Evolutionary conservation across 371 early-diverging fungal genomes (phyloP).

Genomic region (Rhizopus sp.): DNA sequence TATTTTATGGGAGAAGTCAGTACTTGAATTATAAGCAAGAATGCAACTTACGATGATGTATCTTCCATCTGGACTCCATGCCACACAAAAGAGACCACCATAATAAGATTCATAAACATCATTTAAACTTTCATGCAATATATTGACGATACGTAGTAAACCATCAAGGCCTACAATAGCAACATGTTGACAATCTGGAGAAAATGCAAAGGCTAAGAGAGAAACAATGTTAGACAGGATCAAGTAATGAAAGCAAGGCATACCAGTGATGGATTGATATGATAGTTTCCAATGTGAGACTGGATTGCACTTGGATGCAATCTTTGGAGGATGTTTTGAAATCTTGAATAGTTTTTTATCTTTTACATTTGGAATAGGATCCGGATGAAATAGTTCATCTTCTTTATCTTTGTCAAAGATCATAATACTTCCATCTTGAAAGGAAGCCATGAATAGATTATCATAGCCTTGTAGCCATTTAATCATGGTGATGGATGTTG

Average conservation of each 20-base stretch:
- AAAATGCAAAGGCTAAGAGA: slow-evolving; percentile 72
- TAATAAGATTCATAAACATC: slow-evolving; percentile 84
- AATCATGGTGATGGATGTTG: slow-evolving; percentile 74
- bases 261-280: slow-evolving; percentile 67
- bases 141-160: slow-evolving; percentile 72
- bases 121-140: slow-evolving; percentile 61
- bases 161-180: slow-evolving; percentile 83
- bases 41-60: slow-evolving; percentile 76
- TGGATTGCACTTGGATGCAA: slow-evolving; percentile 70
- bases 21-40: too few relatives aligned
- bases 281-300: slow-evolving; percentile 72
- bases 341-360: slow-evolving; percentile 48
- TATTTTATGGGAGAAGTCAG: slow-evolving; percentile 4
- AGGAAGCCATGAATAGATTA: slow-evolving; percentile 81
- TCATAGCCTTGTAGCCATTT: slow-evolving; percentile 93
- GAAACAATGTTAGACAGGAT: neutral
- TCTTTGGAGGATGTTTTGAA: slow-evolving; percentile 49
- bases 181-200: slow-evolving; percentile 85
- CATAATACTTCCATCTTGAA: slow-evolving; percentile 77
- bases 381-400: slow-evolving; percentile 57
- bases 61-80: slow-evolving; percentile 92
- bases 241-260: neutral
- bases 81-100: slow-evolving; percentile 83
- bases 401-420: slow-evolving; percentile 90
- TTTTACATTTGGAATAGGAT: neutral